Evolutionary conservation across 2,329 filamentous ascomycete genomes (phyloP), one percentile per base, ranked within the genome.

Genomic region (Ophiosphaerella narmari): DNA sequence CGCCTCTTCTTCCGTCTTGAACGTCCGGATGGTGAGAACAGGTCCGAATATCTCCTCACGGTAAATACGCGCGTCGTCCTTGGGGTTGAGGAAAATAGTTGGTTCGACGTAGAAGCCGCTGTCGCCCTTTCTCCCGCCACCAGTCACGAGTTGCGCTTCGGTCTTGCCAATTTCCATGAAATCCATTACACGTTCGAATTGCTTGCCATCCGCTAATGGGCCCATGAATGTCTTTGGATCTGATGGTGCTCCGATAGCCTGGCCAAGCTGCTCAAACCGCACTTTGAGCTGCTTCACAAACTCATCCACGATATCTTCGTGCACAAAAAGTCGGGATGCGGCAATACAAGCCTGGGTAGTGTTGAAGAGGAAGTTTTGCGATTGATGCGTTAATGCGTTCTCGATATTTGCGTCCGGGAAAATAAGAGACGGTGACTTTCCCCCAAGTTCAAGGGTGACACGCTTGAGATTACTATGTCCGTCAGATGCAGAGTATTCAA

Each of bases 301-400:
- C 14, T 63, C 59, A 4, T 46, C 45, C 1, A 66, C 64, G 39
- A 73, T 69, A 35, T 54, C 48, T 39, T 65, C 61, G 32, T 72
- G 66, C 4, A 73, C 58, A 31, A 68, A 66, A 2, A 83, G 75
- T 4, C 82, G 74, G 4, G 80, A 80, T 47, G 80, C 82, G 0
- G 83, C 82, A 58, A 82, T 76, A 65, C 84, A 87, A 1, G 77
- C 76, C 59, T 86, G 83, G 0, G 82, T 81, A 35, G 77, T 78
- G 61, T 83, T 78, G 55, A 75, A 73, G 48, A 80, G 75, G 46
- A 86, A 68, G 38, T 52, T 56, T n/a, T 57, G 55, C 16, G 54
- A 58, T 41, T 60, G 54, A 42, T 63, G 56, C 13, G 43, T 23
- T 2, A 66, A 52, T 4, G 77, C 78, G 37, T 76, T 70, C n/a